These are phyloP conservation scores for Drechslerella stenobrocha DNA, from an alignment of 2,329 filamentous ascomycete species.

Conservation along the genomic window DNA sequence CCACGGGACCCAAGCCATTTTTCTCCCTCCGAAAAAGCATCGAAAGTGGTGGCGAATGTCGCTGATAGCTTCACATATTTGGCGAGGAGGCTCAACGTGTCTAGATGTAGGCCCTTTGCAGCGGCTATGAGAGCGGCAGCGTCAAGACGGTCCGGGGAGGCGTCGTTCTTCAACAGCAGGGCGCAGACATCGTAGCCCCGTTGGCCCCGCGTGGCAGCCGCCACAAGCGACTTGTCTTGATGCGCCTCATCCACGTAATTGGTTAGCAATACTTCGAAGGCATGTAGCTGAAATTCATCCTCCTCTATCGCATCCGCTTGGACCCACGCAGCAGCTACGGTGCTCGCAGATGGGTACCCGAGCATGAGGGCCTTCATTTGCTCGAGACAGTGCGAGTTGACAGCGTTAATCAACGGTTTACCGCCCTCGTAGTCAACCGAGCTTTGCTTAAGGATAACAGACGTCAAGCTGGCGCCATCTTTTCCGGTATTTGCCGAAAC, in stretches of 20 bases:
- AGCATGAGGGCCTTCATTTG: constrained; percentile 15
- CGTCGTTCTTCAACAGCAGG: constrained; percentile 9
- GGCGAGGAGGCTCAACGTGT: constrained; percentile 10
- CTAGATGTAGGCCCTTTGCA: constrained; percentile 15
- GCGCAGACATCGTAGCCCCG: not conserved
- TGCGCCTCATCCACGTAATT: constrained; percentile 2
- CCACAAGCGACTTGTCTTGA: constrained; percentile 12
- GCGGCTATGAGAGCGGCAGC: constrained; percentile 13
- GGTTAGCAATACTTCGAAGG: constrained; percentile 15
- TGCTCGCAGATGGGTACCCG: constrained; percentile 9
- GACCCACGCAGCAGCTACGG: constrained; percentile 9
- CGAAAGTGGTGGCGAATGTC: constrained; percentile 10
- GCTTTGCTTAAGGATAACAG: constrained; percentile 15
- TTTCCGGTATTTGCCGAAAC: constrained; percentile 7
- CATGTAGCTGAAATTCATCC: constrained; percentile 4
- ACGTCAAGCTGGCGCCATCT: constrained; percentile 17
- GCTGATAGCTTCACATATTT: constrained; percentile 6
- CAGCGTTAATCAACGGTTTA: constrained; percentile 17
- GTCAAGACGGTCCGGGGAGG: constrained; percentile 16
- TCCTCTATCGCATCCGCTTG: constrained; percentile 9
- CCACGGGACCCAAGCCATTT: constrained; percentile 16
- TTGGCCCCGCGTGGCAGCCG: constrained; percentile 7
- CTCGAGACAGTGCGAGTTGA: constrained; percentile 8
- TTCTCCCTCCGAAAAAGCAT: constrained; percentile 18
- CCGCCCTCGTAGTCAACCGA: constrained; percentile 18